Evolutionary conservation across 495 filamentous ascomycete genomes (phyloP).

Genomic region (Astrocystis sublimbata): DNA sequence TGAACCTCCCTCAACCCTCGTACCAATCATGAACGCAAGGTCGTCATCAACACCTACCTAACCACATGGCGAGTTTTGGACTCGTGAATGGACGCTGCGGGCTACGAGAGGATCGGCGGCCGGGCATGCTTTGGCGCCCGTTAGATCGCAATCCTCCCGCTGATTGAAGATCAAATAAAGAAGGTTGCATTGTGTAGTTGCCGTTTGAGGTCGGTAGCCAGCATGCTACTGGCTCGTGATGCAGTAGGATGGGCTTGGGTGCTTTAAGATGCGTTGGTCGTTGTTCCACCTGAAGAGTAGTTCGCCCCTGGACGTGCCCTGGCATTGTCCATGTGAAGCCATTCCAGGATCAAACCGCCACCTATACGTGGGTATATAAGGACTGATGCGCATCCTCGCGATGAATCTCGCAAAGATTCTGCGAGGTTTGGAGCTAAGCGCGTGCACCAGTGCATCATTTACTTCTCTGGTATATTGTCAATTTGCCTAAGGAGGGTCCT

Average conservation of each 20-base stretch:
- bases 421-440: neutral
- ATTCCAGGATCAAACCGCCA: neutral
- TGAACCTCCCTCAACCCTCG: too few species aligned
- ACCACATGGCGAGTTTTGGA: neutral
- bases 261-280: neutral
- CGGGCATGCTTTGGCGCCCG: conserved; percentile 3
- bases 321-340: neutral
- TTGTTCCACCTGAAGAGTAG: conserved; percentile 13
- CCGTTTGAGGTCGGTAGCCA: conserved; percentile 20
- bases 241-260: conserved; percentile 11
- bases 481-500: neutral
- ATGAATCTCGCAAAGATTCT: neutral
- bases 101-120: neutral
- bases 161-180: conserved; percentile 19
- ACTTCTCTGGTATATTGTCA: neutral
- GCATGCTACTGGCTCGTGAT: conserved; percentile 27
- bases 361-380: conserved; percentile 12
- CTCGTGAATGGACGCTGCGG: too few species aligned
- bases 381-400: neutral
- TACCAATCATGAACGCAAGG: neutral
- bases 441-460: neutral
- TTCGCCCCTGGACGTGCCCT: neutral
- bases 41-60: neutral
- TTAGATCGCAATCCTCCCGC: neutral
- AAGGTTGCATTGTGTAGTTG: conserved; percentile 22